Evolutionary conservation across 208 protist genomes (phyloP), one percentile per base, ranked within the genome.

Genomic region (Trypanosoma brucei): DNA sequence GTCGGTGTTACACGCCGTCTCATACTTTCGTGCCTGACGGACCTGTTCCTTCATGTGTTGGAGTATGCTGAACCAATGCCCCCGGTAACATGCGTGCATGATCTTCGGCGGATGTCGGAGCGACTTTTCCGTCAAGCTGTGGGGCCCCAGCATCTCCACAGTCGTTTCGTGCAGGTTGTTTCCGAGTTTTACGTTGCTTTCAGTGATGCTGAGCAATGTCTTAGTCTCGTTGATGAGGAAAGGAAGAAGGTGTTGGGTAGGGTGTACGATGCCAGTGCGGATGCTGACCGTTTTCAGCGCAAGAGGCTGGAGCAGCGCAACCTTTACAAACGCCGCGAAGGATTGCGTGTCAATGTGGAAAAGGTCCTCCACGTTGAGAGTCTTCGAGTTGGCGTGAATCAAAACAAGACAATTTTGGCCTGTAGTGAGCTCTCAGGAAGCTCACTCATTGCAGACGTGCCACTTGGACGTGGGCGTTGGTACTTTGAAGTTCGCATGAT

Each of bases 401-500:
- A 72, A 3, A 84, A 94, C n/a, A 80, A 83, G 36, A 76, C 81
- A 44, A 90, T 81, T 39, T 57, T 88, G 30, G 63, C 75, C 30
- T 82, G 86, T 46, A 81, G 78, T 58, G 79, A 85, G 40, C 64
- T 60, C 48, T 55, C 64, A 2, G 79, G 74, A 36, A 68, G 63
- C 56, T 76, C 86, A 2, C 58, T 93, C 35, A 72, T 92, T 31
- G 78, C 81, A 3, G 76, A 72, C 31, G 66, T 79, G 36, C 71
- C 81, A n/a, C 75, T 97, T 38, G 76, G 71, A 35, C 52, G 45
- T 1, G 92, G 89, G 35, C 56, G 59, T 55, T 97, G 92, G 89
- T 97, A 97, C 65, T 97, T 84, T 78, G 92, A 97, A 75, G 60
- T 92, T 59, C 74, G 79, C 14, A 80, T 94, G 37, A 76, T 74